Conservation (phyloP, 768 basidiomycete genomes). For the Zangia roseola region DNA sequence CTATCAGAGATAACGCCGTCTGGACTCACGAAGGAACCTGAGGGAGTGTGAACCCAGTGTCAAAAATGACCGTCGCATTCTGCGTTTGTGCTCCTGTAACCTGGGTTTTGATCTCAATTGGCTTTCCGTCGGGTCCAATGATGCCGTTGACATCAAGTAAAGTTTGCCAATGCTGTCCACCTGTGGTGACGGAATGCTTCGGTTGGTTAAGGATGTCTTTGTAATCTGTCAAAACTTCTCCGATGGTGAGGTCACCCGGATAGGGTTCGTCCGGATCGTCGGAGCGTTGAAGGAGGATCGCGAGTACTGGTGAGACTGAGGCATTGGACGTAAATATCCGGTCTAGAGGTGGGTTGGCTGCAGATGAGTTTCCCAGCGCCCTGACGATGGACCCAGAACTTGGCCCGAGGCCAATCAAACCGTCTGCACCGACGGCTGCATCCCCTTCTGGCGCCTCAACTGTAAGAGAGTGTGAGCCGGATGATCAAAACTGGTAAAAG, state of each 20-base stretch:
- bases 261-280: conserved; percentile 50
- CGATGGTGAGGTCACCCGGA: conserved; percentile 62
- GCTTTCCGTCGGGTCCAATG: conserved; percentile 57
- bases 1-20: conserved; percentile 5
- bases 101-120: conserved; percentile 43
- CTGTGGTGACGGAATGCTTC: conserved; percentile 46
- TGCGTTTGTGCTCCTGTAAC: conserved; percentile 43
- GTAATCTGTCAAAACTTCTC: conserved; percentile 53
- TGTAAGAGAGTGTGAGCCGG: conserved; percentile 9
- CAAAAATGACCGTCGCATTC: conserved; percentile 60
- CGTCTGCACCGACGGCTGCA: conserved; percentile 20
- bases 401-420: conserved; percentile 61
- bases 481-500: not conserved
- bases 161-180: conserved; percentile 64
- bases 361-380: conserved; percentile 28
- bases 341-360: conserved; percentile 57
- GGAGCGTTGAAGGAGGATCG: conserved; percentile 61
- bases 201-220: conserved; percentile 49
- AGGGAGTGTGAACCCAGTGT: conserved; percentile 68
- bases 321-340: conserved; percentile 61
- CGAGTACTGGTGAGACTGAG: conserved; percentile 58
- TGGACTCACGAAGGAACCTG: conserved; percentile 53
- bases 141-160: conserved; percentile 61
- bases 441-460: conserved; percentile 17
- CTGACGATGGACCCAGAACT: conserved; percentile 53